Percentiles rank a stretch among this genome's conserved stretches.
Conservation (phyloP, 2,329 filamentous ascomycete species). For the Aspergillus tubingensis region DNA sequence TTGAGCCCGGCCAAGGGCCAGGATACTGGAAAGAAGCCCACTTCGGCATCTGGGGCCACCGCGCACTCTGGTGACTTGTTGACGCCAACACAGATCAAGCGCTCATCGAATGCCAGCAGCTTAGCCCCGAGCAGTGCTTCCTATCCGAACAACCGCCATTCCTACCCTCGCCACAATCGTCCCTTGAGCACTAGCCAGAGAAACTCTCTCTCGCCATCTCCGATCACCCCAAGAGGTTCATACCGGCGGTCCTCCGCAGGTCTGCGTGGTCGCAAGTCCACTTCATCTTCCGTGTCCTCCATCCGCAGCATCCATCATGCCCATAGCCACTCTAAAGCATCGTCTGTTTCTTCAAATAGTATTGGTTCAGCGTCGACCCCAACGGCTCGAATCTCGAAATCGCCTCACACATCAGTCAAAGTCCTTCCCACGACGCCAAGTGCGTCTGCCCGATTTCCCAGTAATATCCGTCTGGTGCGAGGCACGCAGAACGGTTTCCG, state of each 20-base stretch:
- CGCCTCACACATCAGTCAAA: constrained; percentile 88
- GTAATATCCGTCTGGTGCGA: constrained; percentile 80
- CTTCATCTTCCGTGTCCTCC: constrained; percentile 90
- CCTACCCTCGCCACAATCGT: constrained; percentile 41
- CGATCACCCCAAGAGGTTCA: constrained; percentile 82
- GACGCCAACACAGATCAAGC: constrained; percentile 43
- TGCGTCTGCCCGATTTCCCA: constrained; percentile 69
- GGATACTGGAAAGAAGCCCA: constrained; percentile 34
- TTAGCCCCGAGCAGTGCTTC: constrained; percentile 46
- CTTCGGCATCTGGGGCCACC: constrained; percentile 25
- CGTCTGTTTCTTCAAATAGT: constrained; percentile 82
- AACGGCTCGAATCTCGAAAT: constrained; percentile 67
- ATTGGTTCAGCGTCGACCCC: constrained; percentile 69
- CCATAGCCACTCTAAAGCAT: constrained; percentile 90
- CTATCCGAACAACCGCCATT: constrained; percentile 45
- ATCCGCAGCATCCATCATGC: constrained; percentile 88
- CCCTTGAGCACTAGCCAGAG: constrained; percentile 46
- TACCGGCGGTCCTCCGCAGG: constrained; percentile 81
- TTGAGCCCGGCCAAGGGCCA: constrained; percentile 42
- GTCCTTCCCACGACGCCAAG: constrained; percentile 91
- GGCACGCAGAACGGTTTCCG: constrained; percentile 38
- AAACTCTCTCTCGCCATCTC: constrained; percentile 81
- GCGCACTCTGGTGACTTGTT: constrained; percentile 29
- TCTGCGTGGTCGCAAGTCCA: constrained; percentile 88
- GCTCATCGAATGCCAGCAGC: constrained; percentile 45